These are phyloP conservation scores for Pinus taeda DNA, from an alignment of 75 land plant species.

Conservation along the genomic window DNA sequence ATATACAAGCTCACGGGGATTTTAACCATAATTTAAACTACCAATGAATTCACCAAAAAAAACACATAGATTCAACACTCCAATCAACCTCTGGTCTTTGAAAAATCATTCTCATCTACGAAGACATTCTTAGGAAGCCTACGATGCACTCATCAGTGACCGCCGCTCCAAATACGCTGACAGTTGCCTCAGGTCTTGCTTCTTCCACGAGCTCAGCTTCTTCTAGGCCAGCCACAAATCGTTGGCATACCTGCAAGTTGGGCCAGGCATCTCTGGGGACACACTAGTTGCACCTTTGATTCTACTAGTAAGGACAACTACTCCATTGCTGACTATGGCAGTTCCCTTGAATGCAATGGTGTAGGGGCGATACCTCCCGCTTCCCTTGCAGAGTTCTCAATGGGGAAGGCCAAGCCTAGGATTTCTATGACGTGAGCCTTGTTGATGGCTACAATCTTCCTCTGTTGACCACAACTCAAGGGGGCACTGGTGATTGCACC, in stretches of 20 bases:
- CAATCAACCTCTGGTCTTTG: no score
- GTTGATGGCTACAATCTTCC: constrained; percentile 94
- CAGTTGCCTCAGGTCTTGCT: no score
- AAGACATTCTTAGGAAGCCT: no score
- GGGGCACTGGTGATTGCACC: no score
- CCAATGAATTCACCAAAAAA: no score
- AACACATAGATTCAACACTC: no score
- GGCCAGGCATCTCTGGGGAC: constrained; percentile 78
- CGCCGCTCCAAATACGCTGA: no score
- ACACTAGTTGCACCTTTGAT: constrained; percentile 53
- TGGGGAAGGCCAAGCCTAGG: constrained; percentile 48
- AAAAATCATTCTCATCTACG: no score
- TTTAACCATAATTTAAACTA: no score
- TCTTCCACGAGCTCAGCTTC: constrained; percentile 16
- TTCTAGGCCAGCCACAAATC: constrained; percentile 7
- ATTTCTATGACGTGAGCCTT: constrained; percentile 85
- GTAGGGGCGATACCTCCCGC: constrained; percentile 65
- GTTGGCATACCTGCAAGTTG: constrained; percentile 41
- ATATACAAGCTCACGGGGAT: no score
- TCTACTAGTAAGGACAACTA: constrained; percentile 38
- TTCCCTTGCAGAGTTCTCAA: constrained; percentile 67
- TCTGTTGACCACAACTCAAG: constrained; percentile 28
- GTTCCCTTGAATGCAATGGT: constrained; percentile 37
- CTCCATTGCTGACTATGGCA: constrained; percentile 63
- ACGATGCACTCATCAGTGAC: no score